phyloP scores from a whole-genome alignment of 2,329 filamentous ascomycete species.

The Sordariomycetes sp. region DNA sequence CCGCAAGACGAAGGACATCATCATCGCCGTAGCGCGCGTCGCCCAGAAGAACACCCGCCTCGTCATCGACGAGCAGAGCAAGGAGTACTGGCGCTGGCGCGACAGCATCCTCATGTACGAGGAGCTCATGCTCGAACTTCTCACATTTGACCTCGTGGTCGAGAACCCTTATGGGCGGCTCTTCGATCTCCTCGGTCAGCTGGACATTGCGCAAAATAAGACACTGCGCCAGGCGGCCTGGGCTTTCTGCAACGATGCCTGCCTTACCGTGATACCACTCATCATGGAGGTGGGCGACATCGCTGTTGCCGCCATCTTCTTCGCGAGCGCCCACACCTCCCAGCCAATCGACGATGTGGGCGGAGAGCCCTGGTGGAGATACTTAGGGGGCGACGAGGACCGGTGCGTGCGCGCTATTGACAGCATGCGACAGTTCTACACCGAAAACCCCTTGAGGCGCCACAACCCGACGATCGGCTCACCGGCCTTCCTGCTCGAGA shows the following conservation, averaged over 20 bases:
- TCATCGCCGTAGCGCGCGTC: conserved; percentile 86
- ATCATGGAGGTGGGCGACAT: conserved; percentile 71
- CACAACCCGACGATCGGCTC: conserved; percentile 42
- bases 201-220: conserved; percentile 70
- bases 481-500: conserved; percentile 45
- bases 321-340: conserved; percentile 65
- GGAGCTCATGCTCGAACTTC: conserved; percentile 78
- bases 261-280: conserved; percentile 74
- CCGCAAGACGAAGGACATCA: conserved; percentile 88
- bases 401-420: conserved; percentile 66
- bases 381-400: conserved; percentile 58
- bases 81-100: conserved; percentile 97
- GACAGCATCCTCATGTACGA: conserved; percentile 90
- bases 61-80: conserved; percentile 89
- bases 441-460: conserved; percentile 51
- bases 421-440: conserved; percentile 60
- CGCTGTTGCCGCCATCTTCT: conserved; percentile 78
- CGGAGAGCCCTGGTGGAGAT: conserved; percentile 80
- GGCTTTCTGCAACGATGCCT: conserved; percentile 89
- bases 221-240: conserved; percentile 75
- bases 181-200: conserved; percentile 66
- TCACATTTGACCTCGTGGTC: conserved; percentile 90
- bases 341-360: conserved; percentile 67
- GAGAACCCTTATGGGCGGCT: conserved; percentile 81
- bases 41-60: conserved; percentile 90